Conservation (phyloP, 768 basidiomycete genomes). For the Hypsizygus marmoreus region DNA sequence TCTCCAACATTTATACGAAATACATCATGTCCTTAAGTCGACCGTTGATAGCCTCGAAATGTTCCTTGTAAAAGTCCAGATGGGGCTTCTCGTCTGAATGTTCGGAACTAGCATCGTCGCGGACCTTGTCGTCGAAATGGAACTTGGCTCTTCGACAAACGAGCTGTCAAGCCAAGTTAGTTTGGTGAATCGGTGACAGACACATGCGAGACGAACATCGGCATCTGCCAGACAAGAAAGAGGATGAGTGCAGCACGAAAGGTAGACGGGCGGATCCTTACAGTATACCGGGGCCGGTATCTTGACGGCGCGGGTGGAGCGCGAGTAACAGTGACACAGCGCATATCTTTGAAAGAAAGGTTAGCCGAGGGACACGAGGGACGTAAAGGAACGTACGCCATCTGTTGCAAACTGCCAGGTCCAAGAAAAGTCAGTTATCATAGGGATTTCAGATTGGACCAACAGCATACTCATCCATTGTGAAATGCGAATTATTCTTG, state of each 20-base stretch:
- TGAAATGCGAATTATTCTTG: conserved; percentile 29
- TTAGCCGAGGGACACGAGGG: too few species aligned
- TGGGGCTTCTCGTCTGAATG: conserved; percentile 28
- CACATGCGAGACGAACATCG: conserved; percentile 40
- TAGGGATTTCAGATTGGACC: conserved; percentile 13
- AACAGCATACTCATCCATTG: conserved; percentile 23
- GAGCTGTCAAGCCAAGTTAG: conserved; percentile 38
- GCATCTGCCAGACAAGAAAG: conserved; percentile 52
- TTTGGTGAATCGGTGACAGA: background rate
- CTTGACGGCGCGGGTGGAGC: conserved; percentile 72
- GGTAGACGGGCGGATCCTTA: conserved; percentile 31
- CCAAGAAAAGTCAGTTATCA: background rate
- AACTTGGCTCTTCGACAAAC: conserved; percentile 55
- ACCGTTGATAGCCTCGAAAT: conserved; percentile 32
- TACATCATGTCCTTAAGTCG: conserved; percentile 31
- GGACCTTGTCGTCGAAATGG: conserved; percentile 45
- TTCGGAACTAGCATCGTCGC: conserved; percentile 37
- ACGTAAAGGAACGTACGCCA: conserved; percentile 50
- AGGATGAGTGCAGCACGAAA: background rate
- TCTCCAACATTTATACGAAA: conserved; percentile 23
- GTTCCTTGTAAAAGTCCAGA: conserved; percentile 30
- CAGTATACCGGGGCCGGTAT: conserved; percentile 76
- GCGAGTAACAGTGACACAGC: conserved; percentile 68
- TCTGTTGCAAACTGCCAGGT: conserved; percentile 39
- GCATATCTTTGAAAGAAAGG: conserved; percentile 29